These are phyloP conservation scores for Cercospora nicotianae DNA, from an alignment of 2,329 filamentous ascomycete genomes.

Conservation along the genomic window DNA sequence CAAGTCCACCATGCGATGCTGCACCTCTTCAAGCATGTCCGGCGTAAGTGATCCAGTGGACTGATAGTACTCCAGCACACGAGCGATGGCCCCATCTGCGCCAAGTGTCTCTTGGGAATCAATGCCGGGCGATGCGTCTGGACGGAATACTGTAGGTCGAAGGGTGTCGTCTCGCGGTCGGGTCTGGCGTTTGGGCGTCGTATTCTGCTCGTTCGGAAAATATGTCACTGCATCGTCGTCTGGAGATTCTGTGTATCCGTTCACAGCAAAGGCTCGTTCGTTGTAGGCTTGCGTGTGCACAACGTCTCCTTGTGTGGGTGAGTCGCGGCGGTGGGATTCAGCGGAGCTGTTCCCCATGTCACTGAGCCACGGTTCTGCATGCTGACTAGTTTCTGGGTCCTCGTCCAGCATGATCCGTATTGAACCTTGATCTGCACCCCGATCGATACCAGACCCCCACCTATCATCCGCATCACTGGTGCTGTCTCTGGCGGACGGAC, in stretches of 20 bases:
- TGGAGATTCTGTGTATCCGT: conserved; percentile 31
- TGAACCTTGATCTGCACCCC: conserved; percentile 35
- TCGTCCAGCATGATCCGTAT: conserved; percentile 41
- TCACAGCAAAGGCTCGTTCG: conserved; percentile 27
- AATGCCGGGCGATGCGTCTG: conserved; percentile 6
- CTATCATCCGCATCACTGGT: conserved; percentile 30
- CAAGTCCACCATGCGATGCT: conserved; percentile 37
- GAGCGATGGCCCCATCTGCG: conserved; percentile 27
- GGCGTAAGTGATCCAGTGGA: conserved; percentile 35
- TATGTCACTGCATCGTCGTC: conserved; percentile 20
- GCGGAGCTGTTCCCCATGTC: conserved; percentile 24
- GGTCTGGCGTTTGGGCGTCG: conserved; percentile 32
- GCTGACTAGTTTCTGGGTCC: conserved; percentile 25
- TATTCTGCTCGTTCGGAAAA: conserved; percentile 26
- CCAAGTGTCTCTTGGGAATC: conserved; percentile 9
- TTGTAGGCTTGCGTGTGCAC: conserved; percentile 27
- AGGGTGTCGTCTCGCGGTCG: conserved; percentile 30
- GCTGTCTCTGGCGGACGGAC: conserved; percentile 30
- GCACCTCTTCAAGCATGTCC: conserved; percentile 37
- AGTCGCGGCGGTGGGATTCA: conserved; percentile 15
- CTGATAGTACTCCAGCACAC: conserved; percentile 36
- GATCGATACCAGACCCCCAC: conserved; percentile 31
- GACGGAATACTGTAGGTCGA: conserved; percentile 20
- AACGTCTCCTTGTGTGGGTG: conserved; percentile 18
- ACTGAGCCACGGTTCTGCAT: conserved; percentile 28